These are phyloP conservation scores for Cardamine occulta DNA, from an alignment of 345 rosid species.

Conservation along the genomic window DNA sequence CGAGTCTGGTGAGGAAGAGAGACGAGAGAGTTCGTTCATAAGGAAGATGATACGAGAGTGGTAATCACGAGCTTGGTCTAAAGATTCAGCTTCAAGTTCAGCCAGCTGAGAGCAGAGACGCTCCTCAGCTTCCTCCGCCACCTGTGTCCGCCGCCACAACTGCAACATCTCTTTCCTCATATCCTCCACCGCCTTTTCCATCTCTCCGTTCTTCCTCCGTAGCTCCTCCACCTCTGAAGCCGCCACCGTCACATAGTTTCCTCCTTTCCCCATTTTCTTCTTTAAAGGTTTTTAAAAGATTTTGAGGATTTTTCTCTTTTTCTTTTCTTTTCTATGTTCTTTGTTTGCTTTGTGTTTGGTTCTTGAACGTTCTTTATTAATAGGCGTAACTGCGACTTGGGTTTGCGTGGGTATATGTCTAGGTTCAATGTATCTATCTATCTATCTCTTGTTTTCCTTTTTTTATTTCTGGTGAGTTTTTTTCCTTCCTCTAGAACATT, in stretches of 20 bases:
- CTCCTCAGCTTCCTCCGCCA: slow-evolving; percentile 89
- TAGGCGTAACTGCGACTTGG: slow-evolving; percentile 6
- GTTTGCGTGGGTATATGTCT: slow-evolving; percentile 48
- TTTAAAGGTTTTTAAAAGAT: too few relatives aligned
- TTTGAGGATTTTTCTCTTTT: neutral
- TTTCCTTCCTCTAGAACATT: slow-evolving; percentile 17
- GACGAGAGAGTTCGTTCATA: slow-evolving; percentile 61
- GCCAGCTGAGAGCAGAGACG: slow-evolving; percentile 83
- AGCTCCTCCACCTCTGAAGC: slow-evolving; percentile 42
- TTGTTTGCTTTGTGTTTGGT: neutral
- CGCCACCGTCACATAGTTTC: slow-evolving; percentile 35
- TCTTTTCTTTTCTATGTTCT: neutral
- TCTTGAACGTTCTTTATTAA: slow-evolving; percentile 26
- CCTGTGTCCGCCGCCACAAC: slow-evolving; percentile 57
- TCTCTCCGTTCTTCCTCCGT: slow-evolving; percentile 46
- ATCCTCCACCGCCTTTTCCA: slow-evolving; percentile 64
- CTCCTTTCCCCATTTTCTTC: slow-evolving; percentile 45
- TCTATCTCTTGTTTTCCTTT: slow-evolving; percentile 10
- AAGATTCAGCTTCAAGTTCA: slow-evolving; percentile 84
- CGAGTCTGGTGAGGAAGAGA: slow-evolving; percentile 25
- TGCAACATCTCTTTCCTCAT: slow-evolving; percentile 60
- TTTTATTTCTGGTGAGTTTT: neutral
- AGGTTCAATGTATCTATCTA: slow-evolving; percentile 65
- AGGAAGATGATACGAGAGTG: slow-evolving; percentile 66
- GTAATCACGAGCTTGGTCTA: slow-evolving; percentile 67